Evolutionary conservation across 2,329 filamentous ascomycete genomes (phyloP).

Genomic region (Didymosphaeria variabile): DNA sequence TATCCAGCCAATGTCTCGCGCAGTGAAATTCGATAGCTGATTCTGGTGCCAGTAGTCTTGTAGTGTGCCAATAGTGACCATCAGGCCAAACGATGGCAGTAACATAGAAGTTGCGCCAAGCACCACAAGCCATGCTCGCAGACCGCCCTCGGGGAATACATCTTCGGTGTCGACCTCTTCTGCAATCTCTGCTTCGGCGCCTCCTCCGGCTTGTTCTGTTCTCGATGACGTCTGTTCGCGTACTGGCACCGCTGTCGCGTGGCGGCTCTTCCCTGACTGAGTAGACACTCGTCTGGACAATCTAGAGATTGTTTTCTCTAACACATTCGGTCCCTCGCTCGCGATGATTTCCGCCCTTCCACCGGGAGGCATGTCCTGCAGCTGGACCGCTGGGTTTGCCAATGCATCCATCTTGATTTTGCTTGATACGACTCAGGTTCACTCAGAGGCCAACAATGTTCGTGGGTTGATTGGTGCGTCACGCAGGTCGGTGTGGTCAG

Average conservation of each 20-base stretch:
- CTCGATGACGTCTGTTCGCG: constrained; percentile 13
- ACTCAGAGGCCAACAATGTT: not conserved
- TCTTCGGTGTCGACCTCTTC: constrained; percentile 34
- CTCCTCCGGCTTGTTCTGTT: not conserved
- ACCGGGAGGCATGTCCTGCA: constrained; percentile 29
- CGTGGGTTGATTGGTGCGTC: not conserved
- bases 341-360: constrained; percentile 12
- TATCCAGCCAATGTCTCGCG: constrained; percentile 82
- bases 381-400: constrained; percentile 36
- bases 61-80: constrained; percentile 71
- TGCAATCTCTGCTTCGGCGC: constrained; percentile 21
- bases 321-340: constrained; percentile 27
- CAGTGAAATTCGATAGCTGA: constrained; percentile 71
- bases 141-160: constrained; percentile 51
- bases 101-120: constrained; percentile 46
- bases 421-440: not conserved
- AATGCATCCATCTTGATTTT: constrained; percentile 36
- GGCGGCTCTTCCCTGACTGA: constrained; percentile 7
- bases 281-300: constrained; percentile 18
- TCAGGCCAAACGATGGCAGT: constrained; percentile 48
- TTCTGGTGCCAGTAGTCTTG: constrained; percentile 80
- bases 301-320: constrained; percentile 21
- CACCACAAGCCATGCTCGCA: constrained; percentile 53
- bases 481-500: not conserved
- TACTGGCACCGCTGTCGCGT: constrained; percentile 26